phyloP scores from a whole-genome alignment of 1,284 basidiomycete species.

The Ustilago sp. region DNA sequence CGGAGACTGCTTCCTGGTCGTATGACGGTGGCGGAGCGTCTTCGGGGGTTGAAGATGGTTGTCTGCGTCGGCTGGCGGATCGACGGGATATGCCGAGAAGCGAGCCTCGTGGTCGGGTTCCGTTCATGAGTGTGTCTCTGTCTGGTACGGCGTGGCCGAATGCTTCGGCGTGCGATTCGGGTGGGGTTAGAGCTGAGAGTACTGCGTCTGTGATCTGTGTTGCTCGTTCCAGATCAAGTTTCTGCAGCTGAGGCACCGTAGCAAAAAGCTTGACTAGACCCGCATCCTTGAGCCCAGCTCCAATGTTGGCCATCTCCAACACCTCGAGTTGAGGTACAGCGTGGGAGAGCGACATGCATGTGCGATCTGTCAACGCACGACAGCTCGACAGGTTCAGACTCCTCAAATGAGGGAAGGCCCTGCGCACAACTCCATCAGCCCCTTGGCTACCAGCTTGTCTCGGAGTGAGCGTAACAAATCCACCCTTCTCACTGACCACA shows the following conservation, averaged over 20 bases:
- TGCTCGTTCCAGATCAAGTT: conserved; percentile 87
- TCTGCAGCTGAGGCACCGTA: conserved; percentile 79
- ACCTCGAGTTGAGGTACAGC: conserved; percentile 81
- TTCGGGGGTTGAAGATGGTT: conserved; percentile 6
- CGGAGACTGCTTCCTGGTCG: conserved; percentile 33
- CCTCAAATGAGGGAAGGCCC: conserved; percentile 73
- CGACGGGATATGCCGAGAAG: conserved; percentile 29
- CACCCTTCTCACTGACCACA: conserved; percentile 16
- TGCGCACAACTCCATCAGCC: conserved; percentile 38
- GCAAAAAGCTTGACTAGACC: conserved; percentile 80
- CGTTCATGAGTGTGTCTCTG: conserved; percentile 25
- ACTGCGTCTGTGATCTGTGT: conserved; percentile 80
- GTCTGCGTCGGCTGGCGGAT: conserved; percentile 40
- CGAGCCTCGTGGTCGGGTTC: conserved; percentile 28
- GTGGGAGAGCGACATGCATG: conserved; percentile 79
- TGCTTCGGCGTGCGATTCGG: conserved; percentile 65
- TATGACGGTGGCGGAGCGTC: conserved; percentile 28
- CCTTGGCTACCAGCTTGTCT: conserved; percentile 46
- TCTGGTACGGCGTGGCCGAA: conserved; percentile 37
- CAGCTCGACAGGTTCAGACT: conserved; percentile 85
- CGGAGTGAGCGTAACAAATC: conserved; percentile 38
- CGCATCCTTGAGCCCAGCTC: conserved; percentile 72
- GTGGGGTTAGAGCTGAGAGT: conserved; percentile 76
- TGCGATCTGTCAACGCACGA: conserved; percentile 78
- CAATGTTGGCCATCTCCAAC: conserved; percentile 82